Evolutionary conservation across 2,329 filamentous ascomycete genomes (phyloP), one percentile per base, ranked within the genome.

Genomic region (Ophiocordyceps robertsii): DNA sequence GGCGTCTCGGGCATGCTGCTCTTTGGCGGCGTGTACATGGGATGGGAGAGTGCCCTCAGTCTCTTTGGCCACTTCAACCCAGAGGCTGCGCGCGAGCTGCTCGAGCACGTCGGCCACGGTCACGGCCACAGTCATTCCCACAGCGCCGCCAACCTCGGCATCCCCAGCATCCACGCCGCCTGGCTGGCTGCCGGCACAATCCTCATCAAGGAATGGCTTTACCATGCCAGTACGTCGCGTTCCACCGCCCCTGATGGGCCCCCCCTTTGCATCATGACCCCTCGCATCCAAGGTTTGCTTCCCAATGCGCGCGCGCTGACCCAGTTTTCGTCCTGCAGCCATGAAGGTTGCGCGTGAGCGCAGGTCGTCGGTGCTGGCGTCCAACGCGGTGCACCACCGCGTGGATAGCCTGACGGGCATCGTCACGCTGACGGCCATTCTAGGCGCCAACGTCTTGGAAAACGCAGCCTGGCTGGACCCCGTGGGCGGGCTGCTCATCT

Each of bases 261-360:
- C 39, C 37, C 10, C 31, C 27, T 14, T 36, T 30, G 38, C 39
- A 17, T 41, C 29, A 38, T 9, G 24, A 27, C 24, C 24, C 24
- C 24, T 6, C 9, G 24, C 3, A 27, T 27, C 3, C 24, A 6
- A 27, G 24, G 19, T 19, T 19, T 19, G 19, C 4, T 19, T 19
- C 19, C 19, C 19, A 19, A 19, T 19, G 4, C 19, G 19, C 19
- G 19, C 19, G 24, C 24, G 9, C 24, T 27, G 24, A 27, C 24
- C 24, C 24, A 24, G 24, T 24, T 29, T 29, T 37, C 10, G 37
- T 40, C 40, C 31, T 47, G 31, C 50, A 93, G 86, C 87, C 41
- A 93, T 96, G 82, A 96, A 95, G 68, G 79, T 98, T 46, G 92
- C 92, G 38, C 80, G 80, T 53, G 86, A 95, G 64, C 85, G 90